Base-by-base conservation (phyloP, 1,284 basidiomycete species). In the Neolentinus lepideus region DNA sequence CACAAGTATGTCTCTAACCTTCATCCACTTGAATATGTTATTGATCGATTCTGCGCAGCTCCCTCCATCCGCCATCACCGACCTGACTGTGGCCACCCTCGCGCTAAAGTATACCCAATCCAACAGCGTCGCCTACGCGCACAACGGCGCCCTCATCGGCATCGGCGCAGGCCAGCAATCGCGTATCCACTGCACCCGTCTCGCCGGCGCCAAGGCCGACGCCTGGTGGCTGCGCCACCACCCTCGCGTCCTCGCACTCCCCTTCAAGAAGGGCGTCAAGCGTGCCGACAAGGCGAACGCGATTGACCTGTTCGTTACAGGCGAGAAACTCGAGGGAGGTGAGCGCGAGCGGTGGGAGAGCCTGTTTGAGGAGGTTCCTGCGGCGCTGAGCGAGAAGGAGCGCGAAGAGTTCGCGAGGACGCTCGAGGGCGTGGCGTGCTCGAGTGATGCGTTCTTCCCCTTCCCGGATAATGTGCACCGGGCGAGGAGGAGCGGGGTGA, bases 141-240 rank as follows among this genome's bases (percentile, higher is more conserved):
- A 90, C 65, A 88, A 88, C 67, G 97, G 96, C 35, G 86, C 94
- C 31, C 90, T 98, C 68, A 84, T 99, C 65, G 97, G 97, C 56
- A 88, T 98, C 52, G 96, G 96, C 53, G 97, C 97, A 0, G 96
- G 97, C 14, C 96, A 99, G 71, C 97, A 99, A 71, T 98, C 94
- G 9, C 92, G 96, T 56, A 99, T 99, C 69, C 97, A 99, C 78
- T 99, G 97, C 75, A 99, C 96, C 21, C 90, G 97, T 53, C 85
- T 99, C 50, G 97, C 97, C 1, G 96, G 97, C 11, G 84, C 87
- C 60, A 99, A 99, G 75, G 94, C 94, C n/a, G 97, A 99, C 76
- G 84, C 95, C 64, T 99, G 96, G 94, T 99, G 97, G 96, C 80
- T 98, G 57, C 88, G 96, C 35, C 94, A 98, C 75, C 94, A 98